Conservation (phyloP, 352 stramenopile genomes). For the Peronosclerospora sorghi region DNA sequence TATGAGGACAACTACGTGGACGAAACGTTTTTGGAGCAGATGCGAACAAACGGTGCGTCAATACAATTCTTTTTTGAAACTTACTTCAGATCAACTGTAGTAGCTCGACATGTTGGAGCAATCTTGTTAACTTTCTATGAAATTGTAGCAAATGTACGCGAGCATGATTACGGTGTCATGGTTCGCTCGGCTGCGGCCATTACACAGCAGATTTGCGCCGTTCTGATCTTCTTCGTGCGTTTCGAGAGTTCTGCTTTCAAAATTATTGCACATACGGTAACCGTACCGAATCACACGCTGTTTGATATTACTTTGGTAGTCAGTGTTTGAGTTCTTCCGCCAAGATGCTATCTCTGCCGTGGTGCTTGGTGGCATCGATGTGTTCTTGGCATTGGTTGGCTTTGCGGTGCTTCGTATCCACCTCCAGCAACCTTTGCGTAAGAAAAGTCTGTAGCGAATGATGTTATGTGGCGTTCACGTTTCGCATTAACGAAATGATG, state of each 20-base stretch:
- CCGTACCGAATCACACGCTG: not conserved
- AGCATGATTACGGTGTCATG: slow-evolving; percentile 80
- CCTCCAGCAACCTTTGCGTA: slow-evolving; percentile 29
- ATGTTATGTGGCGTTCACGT: not conserved
- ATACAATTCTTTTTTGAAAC: too few species aligned
- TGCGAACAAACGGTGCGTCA: slow-evolving; percentile 78
- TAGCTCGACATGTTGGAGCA: too few species aligned
- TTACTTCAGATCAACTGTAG: too few species aligned
- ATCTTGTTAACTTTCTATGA: not conserved
- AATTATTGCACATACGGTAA: not conserved
- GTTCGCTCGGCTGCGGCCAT: slow-evolving; percentile 75
- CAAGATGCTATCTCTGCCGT: slow-evolving; percentile 41
- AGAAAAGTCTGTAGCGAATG: slow-evolving; percentile 4
- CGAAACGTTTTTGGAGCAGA: slow-evolving; percentile 82
- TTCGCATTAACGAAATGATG: not conserved
- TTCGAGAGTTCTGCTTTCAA: not conserved
- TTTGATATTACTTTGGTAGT: slow-evolving; percentile 20
- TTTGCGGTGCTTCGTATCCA: slow-evolving; percentile 43
- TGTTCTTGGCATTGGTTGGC: slow-evolving; percentile 38
- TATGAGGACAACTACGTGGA: slow-evolving; percentile 89
- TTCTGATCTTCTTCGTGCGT: slow-evolving; percentile 84
- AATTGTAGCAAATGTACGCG: slow-evolving; percentile 55
- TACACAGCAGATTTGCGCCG: slow-evolving; percentile 81
- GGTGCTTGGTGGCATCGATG: slow-evolving; percentile 44
- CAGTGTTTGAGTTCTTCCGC: slow-evolving; percentile 63